Conservation (phyloP, 2,329 filamentous ascomycete species). For the Cryoendolithus antarcticus region DNA sequence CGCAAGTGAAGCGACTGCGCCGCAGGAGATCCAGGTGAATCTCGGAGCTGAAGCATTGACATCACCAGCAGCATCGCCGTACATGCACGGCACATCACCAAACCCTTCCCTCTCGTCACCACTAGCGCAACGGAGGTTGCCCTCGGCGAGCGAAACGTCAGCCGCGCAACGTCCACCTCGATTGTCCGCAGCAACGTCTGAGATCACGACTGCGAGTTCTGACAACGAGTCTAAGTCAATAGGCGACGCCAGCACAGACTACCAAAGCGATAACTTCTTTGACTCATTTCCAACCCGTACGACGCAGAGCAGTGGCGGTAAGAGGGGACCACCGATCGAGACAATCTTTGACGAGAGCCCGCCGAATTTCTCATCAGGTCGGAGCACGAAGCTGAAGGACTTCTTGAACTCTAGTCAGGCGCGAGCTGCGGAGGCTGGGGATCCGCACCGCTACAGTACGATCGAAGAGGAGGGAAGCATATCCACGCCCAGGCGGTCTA, state of each 20-base stretch:
- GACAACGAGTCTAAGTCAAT: constrained; percentile 57
- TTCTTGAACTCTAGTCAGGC: constrained; percentile 36
- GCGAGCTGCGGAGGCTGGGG: constrained; percentile 22
- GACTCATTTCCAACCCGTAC: constrained; percentile 63
- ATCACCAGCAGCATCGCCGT: too few relatives aligned
- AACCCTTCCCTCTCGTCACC: too few relatives aligned
- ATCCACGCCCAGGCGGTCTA: constrained; percentile 34
- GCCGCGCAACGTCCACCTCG: constrained; percentile 22
- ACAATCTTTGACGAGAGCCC: constrained; percentile 71
- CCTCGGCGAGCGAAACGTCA: constrained; percentile 7
- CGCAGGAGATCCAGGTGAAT: constrained; percentile 14
- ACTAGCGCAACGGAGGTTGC: constrained; percentile 8
- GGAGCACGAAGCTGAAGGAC: constrained; percentile 32
- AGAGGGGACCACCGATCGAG: constrained; percentile 59
- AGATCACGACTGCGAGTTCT: constrained; percentile 52
- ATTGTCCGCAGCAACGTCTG: constrained; percentile 44
- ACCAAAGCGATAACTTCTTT: constrained; percentile 66
- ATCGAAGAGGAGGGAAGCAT: constrained; percentile 39
- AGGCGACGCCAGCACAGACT: constrained; percentile 68
- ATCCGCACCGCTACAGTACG: constrained; percentile 30
- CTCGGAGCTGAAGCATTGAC: constrained; percentile 4
- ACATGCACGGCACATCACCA: too few relatives aligned
- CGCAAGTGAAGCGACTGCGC: constrained; percentile 4
- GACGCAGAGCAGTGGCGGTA: constrained; percentile 52
- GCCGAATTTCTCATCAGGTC: constrained; percentile 19